phyloP scores from a whole-genome alignment of 305 asterid genomes.

The Andrographis paniculata region DNA sequence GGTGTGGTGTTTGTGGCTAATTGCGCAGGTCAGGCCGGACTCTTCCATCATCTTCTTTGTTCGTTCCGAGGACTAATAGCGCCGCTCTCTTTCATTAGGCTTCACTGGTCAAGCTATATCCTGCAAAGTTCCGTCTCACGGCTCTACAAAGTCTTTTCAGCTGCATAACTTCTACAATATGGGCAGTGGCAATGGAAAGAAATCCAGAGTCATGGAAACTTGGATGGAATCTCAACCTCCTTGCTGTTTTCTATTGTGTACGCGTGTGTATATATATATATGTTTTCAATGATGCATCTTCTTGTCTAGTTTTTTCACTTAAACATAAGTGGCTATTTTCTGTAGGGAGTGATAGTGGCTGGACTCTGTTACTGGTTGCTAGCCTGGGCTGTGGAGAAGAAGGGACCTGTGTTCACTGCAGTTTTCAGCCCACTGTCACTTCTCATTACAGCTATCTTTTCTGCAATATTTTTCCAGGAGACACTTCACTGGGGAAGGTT shows the following conservation, averaged over 20 bases:
- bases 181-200: constrained; percentile 25
- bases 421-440: constrained; percentile 25
- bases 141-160: constrained; percentile 21
- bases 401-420: constrained; percentile 26
- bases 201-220: constrained; percentile 30
- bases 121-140: not conserved
- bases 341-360: constrained; percentile 11
- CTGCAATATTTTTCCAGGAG: constrained; percentile 23
- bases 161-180: constrained; percentile 22
- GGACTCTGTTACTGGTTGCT: constrained; percentile 16
- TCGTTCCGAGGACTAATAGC: not conserved
- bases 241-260: constrained; percentile 25
- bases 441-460: constrained; percentile 21
- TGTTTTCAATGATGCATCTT: too few species aligned
- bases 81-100: not conserved
- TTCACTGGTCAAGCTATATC: not conserved
- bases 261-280: not conserved
- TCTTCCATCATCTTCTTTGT: not conserved
- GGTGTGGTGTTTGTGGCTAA: not conserved
- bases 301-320: too few species aligned
- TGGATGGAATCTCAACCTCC: constrained; percentile 33
- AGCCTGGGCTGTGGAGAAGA: constrained; percentile 23
- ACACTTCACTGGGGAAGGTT: constrained; percentile 34
- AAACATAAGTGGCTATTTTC: not conserved
- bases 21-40: not conserved